A percentile compares a stretch with the other conserved stretches of the same genome.
These are phyloP conservation scores for Podila clonocystis DNA, from an alignment of 192 early-diverging fungal species.

Conservation along the genomic window DNA sequence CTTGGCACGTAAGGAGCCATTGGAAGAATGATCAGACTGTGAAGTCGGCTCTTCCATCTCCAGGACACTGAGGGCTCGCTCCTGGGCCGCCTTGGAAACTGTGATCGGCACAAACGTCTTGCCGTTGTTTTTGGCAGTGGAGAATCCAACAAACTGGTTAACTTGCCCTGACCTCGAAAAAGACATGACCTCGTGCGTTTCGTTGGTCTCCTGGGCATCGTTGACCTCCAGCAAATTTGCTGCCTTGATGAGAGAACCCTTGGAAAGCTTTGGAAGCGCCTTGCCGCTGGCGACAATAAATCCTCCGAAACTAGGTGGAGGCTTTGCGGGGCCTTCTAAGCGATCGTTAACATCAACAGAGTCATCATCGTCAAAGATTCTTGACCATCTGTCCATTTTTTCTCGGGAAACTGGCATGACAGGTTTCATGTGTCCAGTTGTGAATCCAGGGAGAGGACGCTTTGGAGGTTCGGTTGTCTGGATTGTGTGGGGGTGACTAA, in stretches of 20 bases:
- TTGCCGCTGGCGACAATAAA: neutral
- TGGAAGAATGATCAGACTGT: too few species aligned
- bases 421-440: neutral
- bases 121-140: slow-evolving; percentile 6
- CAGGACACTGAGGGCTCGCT: slow-evolving; percentile 14
- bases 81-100: slow-evolving; percentile 15
- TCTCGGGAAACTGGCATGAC: neutral
- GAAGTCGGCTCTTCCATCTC: slow-evolving; percentile 4
- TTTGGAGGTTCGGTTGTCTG: neutral
- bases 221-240: neutral
- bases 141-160: slow-evolving; percentile 11
- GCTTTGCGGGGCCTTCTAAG: neutral
- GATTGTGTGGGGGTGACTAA: neutral
- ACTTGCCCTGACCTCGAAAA: neutral
- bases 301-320: neutral
- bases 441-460: neutral
- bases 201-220: neutral
- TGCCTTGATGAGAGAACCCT: neutral
- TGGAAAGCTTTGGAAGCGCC: neutral
- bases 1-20: too few species aligned
- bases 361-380: neutral
- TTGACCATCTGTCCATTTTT: neutral
- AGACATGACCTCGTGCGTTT: neutral
- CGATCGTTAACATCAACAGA: neutral
- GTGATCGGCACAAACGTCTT: slow-evolving; percentile 18